phyloP scores from a whole-genome alignment of 306 rosid species.

The Hylodesmum podocarpum region DNA sequence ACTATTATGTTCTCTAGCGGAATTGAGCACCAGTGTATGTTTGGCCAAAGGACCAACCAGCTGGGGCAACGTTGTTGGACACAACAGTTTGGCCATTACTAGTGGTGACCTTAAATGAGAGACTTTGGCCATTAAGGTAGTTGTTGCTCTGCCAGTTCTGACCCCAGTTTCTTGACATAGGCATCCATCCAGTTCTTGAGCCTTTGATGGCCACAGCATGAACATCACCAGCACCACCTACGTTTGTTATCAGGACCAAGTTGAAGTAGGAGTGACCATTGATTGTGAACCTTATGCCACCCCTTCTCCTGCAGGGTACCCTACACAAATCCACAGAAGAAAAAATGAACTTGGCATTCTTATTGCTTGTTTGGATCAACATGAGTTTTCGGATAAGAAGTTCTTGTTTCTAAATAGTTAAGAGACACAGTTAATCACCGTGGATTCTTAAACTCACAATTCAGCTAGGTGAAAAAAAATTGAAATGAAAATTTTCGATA shows the following conservation, averaged over 20 bases:
- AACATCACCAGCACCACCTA: conserved; percentile 97
- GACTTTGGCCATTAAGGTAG: conserved; percentile 78
- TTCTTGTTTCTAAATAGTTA: too few relatives aligned
- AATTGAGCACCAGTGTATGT: conserved; percentile 85
- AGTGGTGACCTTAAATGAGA: conserved; percentile 88
- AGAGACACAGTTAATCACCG: too few relatives aligned
- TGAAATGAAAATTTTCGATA: too few relatives aligned
- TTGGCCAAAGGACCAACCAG: conserved; percentile 96
- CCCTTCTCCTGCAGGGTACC: conserved; percentile 85
- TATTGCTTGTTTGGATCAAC: neutral
- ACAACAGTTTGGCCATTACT: conserved; percentile 74
- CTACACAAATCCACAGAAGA: conserved; percentile 37
- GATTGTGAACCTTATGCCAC: conserved; percentile 90
- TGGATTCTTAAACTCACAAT: too few relatives aligned
- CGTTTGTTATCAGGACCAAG: conserved; percentile 88
- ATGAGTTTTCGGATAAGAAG: neutral
- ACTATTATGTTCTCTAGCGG: conserved; percentile 37
- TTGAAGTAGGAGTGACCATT: conserved; percentile 98
- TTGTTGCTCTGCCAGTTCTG: conserved; percentile 99
- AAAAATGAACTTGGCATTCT: neutral
- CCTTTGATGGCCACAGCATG: conserved; percentile 77
- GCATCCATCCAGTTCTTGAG: conserved; percentile 78
- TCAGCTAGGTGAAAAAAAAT: too few relatives aligned
- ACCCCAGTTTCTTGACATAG: conserved; percentile 98
- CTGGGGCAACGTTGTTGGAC: conserved; percentile 76